Evolutionary conservation across 2,329 filamentous ascomycete genomes (phyloP), one percentile per base, ranked within the genome.

Genomic region (Exophiala sp.): DNA sequence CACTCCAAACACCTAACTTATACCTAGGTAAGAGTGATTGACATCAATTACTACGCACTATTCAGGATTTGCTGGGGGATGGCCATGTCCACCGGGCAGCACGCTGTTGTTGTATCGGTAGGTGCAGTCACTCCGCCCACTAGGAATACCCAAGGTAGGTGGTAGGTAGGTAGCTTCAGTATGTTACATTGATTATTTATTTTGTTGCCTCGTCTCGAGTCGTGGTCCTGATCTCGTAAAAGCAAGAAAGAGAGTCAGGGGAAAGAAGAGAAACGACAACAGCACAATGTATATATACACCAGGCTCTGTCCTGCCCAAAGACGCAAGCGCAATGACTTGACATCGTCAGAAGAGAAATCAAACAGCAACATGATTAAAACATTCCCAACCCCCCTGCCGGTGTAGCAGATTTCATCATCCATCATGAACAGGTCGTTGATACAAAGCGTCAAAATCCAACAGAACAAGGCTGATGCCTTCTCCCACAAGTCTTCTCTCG

Each of bases 141-240:
- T n/a, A n/a, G n/a, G n/a, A n/a, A n/a, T n/a, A n/a, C n/a, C n/a
- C n/a, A n/a, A n/a, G n/a, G n/a, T n/a, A n/a, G n/a, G n/a, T n/a
- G n/a, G n/a, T n/a, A n/a, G n/a, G n/a, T n/a, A n/a, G n/a, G n/a
- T n/a, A n/a, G n/a, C n/a, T n/a, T n/a, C n/a, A n/a, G n/a, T n/a
- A n/a, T n/a, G n/a, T n/a, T n/a, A n/a, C n/a, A n/a, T n/a, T n/a
- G n/a, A n/a, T n/a, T n/a, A n/a, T n/a, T n/a, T n/a, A n/a, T n/a
- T n/a, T n/a, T n/a, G n/a, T 46, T 66, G 32, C 13, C 32, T 35
- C 32, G 32, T 23, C 38, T 19, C 16, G 10, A 7, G 16, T 43
- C 41, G 32, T 30, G 29, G n/a, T 32, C 29, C 32, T 29, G 41
- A 43, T 32, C 41, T 32, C 41, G 24, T 43, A 43, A n/a, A 19